Conservation (phyloP, 495 filamentous ascomycete genomes). For the Aspergillus olivimuriae region DNA sequence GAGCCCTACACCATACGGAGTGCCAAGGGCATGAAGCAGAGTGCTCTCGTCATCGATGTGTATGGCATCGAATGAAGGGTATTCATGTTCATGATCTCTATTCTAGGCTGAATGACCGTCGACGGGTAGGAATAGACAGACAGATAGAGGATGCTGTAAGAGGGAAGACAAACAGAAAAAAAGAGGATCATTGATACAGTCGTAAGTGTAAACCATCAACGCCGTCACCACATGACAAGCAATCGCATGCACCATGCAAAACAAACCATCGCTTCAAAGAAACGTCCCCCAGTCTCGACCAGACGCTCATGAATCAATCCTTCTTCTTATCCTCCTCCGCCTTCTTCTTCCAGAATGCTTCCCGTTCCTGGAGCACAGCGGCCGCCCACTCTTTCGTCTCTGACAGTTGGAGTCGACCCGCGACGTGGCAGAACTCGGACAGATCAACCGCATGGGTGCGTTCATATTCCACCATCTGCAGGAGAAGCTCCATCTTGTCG, state of each 20-base stretch:
- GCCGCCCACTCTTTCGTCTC: conserved; percentile 77
- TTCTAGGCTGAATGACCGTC: no score
- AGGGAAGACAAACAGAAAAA: neutral
- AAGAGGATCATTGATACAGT: neutral
- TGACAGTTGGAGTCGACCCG: conserved; percentile 59
- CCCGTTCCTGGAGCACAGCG: conserved; percentile 68
- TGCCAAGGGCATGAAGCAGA: no score
- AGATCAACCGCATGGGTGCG: conserved; percentile 65
- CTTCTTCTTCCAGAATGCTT: conserved; percentile 59
- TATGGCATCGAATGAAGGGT: no score
- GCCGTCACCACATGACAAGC: conserved; percentile 2
- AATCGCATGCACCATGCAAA: neutral
- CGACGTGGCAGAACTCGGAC: conserved; percentile 76
- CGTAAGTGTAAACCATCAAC: conserved; percentile 1
- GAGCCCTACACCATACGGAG: no score
- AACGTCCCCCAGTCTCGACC: no score
- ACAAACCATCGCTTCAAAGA: neutral
- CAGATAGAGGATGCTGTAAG: neutral
- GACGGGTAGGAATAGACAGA: neutral
- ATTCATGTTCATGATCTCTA: no score
- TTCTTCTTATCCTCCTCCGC: conserved; percentile 2
- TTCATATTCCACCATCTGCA: conserved; percentile 98
- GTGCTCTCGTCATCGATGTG: no score
- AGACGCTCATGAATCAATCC: no score
- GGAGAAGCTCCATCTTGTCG: conserved; percentile 88